Conservation (phyloP, 129 eudicot genomes). For the Silybum marianum region DNA sequence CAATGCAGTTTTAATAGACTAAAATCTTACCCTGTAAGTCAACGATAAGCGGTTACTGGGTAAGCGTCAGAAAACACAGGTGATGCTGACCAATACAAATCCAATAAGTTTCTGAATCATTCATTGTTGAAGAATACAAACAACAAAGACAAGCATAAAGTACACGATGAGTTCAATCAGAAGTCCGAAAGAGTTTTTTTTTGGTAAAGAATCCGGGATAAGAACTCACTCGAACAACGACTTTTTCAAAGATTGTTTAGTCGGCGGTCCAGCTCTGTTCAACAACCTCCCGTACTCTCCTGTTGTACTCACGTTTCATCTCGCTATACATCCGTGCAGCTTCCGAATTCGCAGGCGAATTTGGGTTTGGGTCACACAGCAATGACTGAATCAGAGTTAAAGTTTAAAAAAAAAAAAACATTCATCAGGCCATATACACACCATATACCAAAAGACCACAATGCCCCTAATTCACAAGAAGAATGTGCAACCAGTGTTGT, state of each 20-base stretch:
- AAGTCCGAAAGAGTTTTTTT: neutral
- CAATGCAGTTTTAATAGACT: no score
- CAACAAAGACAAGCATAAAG: neutral
- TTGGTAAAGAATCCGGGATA: neutral
- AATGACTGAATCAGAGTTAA: constrained; percentile 35
- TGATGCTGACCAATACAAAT: neutral
- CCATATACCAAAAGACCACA: neutral
- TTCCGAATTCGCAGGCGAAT: constrained; percentile 66
- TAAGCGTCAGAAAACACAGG: neutral
- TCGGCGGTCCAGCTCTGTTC: constrained; percentile 74
- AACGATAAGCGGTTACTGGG: no score
- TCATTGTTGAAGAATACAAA: neutral
- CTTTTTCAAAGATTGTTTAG: constrained; percentile 18
- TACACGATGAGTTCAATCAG: neutral
- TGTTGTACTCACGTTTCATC: constrained; percentile 61
- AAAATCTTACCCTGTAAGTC: no score
- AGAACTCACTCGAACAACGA: constrained; percentile 27
- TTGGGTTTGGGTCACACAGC: constrained; percentile 67
- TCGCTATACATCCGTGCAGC: constrained; percentile 64
- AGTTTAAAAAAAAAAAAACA: neutral
- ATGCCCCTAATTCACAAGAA: neutral
- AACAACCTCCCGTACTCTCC: constrained; percentile 60
- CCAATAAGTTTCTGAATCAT: neutral
- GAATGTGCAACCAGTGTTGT: no score
- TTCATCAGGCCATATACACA: neutral